These are phyloP conservation scores for Saccharomyces hybrid DNA, from an alignment of 1,139 yeast genomes.

Conservation along the genomic window DNA sequence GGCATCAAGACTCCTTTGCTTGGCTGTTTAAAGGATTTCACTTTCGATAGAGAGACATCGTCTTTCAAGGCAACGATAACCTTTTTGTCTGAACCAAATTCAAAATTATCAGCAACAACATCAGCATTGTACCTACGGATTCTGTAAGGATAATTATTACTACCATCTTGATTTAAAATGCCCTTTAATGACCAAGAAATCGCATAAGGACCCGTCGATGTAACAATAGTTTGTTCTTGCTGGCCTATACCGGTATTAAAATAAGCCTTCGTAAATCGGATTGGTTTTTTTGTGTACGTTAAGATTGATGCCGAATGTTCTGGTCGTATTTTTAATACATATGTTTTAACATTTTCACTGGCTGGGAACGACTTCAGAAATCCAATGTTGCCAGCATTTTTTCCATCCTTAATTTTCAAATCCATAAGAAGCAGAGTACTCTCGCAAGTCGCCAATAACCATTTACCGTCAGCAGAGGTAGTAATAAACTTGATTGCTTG, in stretches of 20 bases:
- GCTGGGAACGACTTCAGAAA: conserved; percentile 58
- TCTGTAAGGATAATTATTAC: conserved; percentile 40
- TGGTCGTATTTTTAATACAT: conserved; percentile 58
- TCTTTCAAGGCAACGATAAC: conserved; percentile 64
- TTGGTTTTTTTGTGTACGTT: conserved; percentile 42
- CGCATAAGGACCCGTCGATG: conserved; percentile 76
- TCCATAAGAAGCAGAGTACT: conserved; percentile 65
- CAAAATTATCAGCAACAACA: conserved; percentile 73
- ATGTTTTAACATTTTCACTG: conserved; percentile 63
- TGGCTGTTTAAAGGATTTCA: conserved; percentile 51
- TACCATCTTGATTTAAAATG: conserved; percentile 46
- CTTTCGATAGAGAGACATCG: conserved; percentile 60
- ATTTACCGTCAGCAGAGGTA: conserved; percentile 71
- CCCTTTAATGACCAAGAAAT: conserved; percentile 72
- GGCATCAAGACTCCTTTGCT: conserved; percentile 34
- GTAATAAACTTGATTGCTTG: conserved; percentile 62
- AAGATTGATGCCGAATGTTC: conserved; percentile 65
- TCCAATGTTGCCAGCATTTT: conserved; percentile 54
- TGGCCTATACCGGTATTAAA: conserved; percentile 63
- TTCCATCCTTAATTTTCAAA: conserved; percentile 53
- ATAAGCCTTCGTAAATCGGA: conserved; percentile 62
- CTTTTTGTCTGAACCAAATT: conserved; percentile 61
- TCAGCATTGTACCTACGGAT: conserved; percentile 56
- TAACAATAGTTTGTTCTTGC: conserved; percentile 63
- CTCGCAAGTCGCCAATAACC: conserved; percentile 74